phyloP scores from a whole-genome alignment of 768 basidiomycete species.

The Suillus decipiens region DNA sequence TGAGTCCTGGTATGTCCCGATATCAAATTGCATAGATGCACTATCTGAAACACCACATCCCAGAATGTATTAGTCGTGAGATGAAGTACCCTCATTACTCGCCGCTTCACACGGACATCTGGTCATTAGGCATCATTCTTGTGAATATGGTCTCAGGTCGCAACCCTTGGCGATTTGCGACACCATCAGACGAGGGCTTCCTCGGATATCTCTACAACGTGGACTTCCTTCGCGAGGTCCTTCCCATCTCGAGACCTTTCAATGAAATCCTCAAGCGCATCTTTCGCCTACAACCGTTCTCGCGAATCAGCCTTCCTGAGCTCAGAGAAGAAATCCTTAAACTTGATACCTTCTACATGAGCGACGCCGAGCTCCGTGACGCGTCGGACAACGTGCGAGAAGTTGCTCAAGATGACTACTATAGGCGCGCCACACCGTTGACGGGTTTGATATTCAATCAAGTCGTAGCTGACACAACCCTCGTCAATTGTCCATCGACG shows the following conservation, averaged over 20 bases:
- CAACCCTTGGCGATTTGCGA: conserved; percentile 77
- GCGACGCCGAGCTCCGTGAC: conserved; percentile 44
- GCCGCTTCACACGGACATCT: conserved; percentile 50
- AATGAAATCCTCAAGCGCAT: conserved; percentile 70
- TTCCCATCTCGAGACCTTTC: conserved; percentile 71
- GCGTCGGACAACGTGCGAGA: conserved; percentile 24
- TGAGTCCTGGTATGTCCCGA: conserved; percentile 62
- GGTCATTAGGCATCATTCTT: conserved; percentile 79
- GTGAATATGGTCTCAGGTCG: conserved; percentile 75
- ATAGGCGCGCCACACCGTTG: conserved; percentile 1
- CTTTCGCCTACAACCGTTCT: conserved; percentile 64
- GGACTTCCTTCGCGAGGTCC: conserved; percentile 62
- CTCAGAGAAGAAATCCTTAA: conserved; percentile 57
- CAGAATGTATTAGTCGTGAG: conserved; percentile 58
- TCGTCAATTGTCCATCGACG: background rate
- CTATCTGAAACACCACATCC: conserved; percentile 9
- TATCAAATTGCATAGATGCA: background rate
- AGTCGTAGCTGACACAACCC: conserved; percentile 2
- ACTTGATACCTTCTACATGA: conserved; percentile 64
- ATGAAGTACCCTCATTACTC: conserved; percentile 30
- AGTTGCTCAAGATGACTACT: background rate
- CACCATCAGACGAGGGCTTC: conserved; percentile 67
- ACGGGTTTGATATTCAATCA: conserved; percentile 4
- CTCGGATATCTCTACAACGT: conserved; percentile 59
- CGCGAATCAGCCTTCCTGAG: conserved; percentile 63